Evolutionary conservation across 192 early-diverging fungal species (phyloP), one percentile per base, ranked within the genome.

Genomic region (Gigaspora rosea): DNA sequence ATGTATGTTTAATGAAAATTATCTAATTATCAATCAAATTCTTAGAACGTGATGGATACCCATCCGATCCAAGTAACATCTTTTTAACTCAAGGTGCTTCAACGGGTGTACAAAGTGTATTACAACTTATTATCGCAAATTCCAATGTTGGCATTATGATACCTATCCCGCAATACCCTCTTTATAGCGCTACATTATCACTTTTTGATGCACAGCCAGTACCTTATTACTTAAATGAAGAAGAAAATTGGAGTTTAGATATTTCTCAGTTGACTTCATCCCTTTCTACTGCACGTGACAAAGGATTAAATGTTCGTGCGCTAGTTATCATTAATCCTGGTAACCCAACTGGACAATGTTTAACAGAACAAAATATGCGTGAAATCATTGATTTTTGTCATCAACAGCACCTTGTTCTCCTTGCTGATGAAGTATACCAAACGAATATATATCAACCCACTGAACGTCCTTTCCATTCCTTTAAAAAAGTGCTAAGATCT

Each of bases 381-480:
- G 93, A 95, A 85, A 94, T 99, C 59, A 90, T 99, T 65, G 85
- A 88, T 59, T 96, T 98, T 82, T 97, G 95, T 82, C 85, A 92
- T 77, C 79, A 83, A 61, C 91, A 99, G 80, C 87, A 80, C 32
- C 83, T 99, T 54, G 91, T 97, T 16, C 78, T 99, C 4, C 80
- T 99, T 32, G 97, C 97, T 1, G 97, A 99, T 84, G 97, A 99
- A 79, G 97, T 99, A 35, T 99, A 99, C 84, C 97, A 99, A 85
- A 92, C 95, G 67, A 98, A 98, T 83, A 92, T 95, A 67, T 98
- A 98, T 86, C 84, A 87, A 15, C 90, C 90, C 35, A 80, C 82
- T 33, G 80, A 88, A 15, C 90, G 90, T 36, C 97, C 97, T 33
- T 99, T 98, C 84, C 93, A 94, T 81, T 96, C 94, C 49, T 97